Evolutionary conservation across 257 asterid species (phyloP).

Genomic region (Rauvolfia tetraphylla): DNA sequence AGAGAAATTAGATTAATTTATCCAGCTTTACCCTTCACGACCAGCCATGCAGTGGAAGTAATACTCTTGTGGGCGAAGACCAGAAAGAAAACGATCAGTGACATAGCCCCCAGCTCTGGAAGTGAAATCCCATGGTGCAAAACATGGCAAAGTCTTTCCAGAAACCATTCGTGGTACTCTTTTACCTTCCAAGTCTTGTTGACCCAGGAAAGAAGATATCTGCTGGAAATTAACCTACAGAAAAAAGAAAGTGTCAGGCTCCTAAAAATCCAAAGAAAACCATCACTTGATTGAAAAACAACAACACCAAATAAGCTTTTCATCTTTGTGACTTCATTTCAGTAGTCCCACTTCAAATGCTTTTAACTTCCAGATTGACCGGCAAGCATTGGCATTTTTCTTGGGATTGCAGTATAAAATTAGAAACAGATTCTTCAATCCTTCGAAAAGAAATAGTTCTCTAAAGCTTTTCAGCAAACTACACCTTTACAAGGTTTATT

Average conservation of each 20-base stretch:
- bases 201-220: slow-evolving; percentile 95
- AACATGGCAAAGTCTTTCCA: slow-evolving; percentile 91
- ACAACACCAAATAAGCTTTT: background rate
- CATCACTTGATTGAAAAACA: background rate
- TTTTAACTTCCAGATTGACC: background rate
- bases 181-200: slow-evolving; percentile 98
- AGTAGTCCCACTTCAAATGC: background rate
- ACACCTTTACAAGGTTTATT: background rate
- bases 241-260: background rate
- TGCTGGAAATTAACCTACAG: slow-evolving; percentile 92
- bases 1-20: slow-evolving; percentile 6
- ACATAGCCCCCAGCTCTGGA: slow-evolving; percentile 97
- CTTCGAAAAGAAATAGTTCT: background rate
- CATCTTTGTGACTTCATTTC: background rate
- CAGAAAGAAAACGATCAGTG: slow-evolving; percentile 91
- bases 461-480: background rate
- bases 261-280: background rate
- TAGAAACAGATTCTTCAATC: background rate
- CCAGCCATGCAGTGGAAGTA: slow-evolving; percentile 99
- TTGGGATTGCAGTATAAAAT: background rate
- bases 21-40: slow-evolving; percentile 83
- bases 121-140: slow-evolving; percentile 94
- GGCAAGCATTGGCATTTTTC: background rate
- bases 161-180: slow-evolving; percentile 98
- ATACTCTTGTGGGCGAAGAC: slow-evolving; percentile 96